phyloP scores from a whole-genome alignment of 2,329 filamentous ascomycete genomes.

The Diaporthe helianthi region DNA sequence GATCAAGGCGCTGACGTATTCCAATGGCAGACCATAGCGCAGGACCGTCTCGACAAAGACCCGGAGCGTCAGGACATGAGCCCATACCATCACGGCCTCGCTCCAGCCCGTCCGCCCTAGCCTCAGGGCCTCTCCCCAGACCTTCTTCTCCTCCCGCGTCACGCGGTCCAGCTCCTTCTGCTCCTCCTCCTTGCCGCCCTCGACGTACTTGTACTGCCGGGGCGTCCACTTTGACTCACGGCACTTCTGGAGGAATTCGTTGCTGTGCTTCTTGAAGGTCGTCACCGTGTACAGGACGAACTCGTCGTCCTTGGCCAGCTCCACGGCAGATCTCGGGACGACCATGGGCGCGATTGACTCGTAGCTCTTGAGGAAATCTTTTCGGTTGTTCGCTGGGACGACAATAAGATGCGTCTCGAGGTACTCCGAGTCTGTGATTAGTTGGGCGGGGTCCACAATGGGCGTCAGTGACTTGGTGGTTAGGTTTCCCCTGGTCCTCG shows the following conservation, averaged over 20 bases:
- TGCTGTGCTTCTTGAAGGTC: slow-evolving; percentile 88
- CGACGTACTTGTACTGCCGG: slow-evolving; percentile 90
- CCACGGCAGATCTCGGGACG: slow-evolving; percentile 83
- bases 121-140: slow-evolving; percentile 90
- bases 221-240: slow-evolving; percentile 95
- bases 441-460: slow-evolving; percentile 79
- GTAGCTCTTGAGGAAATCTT: slow-evolving; percentile 89
- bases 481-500: slow-evolving; percentile 76
- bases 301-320: slow-evolving; percentile 87
- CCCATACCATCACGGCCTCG: slow-evolving; percentile 94
- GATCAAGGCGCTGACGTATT: slow-evolving; percentile 85
- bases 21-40: slow-evolving; percentile 88
- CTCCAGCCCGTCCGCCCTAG: slow-evolving; percentile 92
- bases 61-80: slow-evolving; percentile 87
- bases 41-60: slow-evolving; percentile 99
- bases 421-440: slow-evolving; percentile 93
- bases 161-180: slow-evolving; percentile 84
- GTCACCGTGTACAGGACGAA: slow-evolving; percentile 89
- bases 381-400: slow-evolving; percentile 79
- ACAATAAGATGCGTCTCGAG: slow-evolving; percentile 94
- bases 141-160: slow-evolving; percentile 83
- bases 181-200: slow-evolving; percentile 90
- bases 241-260: slow-evolving; percentile 90
- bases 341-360: slow-evolving; percentile 91
- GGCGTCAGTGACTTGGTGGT: slow-evolving; percentile 92